Evolutionary conservation across 148 eudicot species (phyloP), one percentile per base, ranked within the genome.

Genomic region (Polygonum maritimum): DNA sequence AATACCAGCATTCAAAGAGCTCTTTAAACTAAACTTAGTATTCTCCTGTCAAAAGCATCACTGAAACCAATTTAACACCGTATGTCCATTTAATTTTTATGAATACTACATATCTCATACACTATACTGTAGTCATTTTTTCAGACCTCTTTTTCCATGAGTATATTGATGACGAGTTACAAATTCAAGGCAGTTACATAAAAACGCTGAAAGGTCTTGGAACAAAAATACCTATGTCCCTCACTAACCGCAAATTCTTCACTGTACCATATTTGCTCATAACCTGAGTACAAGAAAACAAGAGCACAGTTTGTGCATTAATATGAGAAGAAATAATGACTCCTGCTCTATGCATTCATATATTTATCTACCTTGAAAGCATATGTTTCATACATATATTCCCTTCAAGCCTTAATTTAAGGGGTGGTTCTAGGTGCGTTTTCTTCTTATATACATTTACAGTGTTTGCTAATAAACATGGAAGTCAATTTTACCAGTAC

Each of bases 251-350:
- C 82, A 95, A 75, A 82, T 87, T 87, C 86, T 90, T 90, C 80
- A 95, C 92, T 78, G 79, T 87, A 14, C 98, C 97, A 80, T 86
- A 90, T 82, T 80, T 85, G 76, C 86, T 87, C 97, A 95, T 90
- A 73, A 82, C 96, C 96, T 95, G 84, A 67, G 74, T 79, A 21
- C 57, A 51, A 62, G 16, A 70, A 78, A 78, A 75, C 44, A 67
- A 21, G 21, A 36, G n/a, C 2, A 38, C 38, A 22, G 44, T 35
- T 38, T 14, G 11, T 5, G 19, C n/a, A 67, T 67, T 60, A 60
- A 10, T 14, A 5, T 67, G 35, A 65, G 38, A 35, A 26, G 19
- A 65, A 65, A 65, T 36, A 65, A 14, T 13, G 70, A 63, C 2
- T 35, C 1, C 13, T 63, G 70, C 41, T 63, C 40, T 63, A 63